A percentile compares a stretch with the other conserved stretches of the same genome.
These are phyloP conservation scores for Glebionis coronaria DNA, from an alignment of 129 eudicot species.

Conservation along the genomic window DNA sequence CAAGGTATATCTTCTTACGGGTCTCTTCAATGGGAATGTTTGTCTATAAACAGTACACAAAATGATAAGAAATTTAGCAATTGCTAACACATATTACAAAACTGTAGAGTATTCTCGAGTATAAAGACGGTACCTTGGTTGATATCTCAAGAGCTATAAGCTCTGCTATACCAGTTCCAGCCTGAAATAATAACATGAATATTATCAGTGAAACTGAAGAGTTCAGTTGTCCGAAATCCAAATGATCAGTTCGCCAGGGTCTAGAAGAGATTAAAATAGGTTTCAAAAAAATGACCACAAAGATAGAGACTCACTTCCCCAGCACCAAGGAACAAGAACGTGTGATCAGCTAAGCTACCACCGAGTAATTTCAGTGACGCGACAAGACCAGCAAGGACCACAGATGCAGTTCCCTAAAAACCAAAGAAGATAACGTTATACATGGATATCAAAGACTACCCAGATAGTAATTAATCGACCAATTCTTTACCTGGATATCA, in stretches of 20 bases:
- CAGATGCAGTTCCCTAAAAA: conserved; percentile 82
- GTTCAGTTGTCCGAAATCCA: conserved; percentile 13
- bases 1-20: conserved; percentile 93
- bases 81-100: conserved; percentile 3
- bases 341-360: conserved; percentile 81
- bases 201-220: not conserved
- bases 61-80: conserved; percentile 13
- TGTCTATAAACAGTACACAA: conserved; percentile 35
- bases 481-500: conserved; percentile 77
- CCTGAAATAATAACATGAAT: conserved; percentile 42
- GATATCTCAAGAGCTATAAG: conserved; percentile 96
- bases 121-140: conserved; percentile 51
- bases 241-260: conserved; percentile 8
- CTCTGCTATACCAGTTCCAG: conserved; percentile 92
- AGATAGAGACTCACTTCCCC: conserved; percentile 61
- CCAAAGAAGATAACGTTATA: conserved; percentile 13
- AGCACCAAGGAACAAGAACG: conserved; percentile 89
- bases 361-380: conserved; percentile 83
- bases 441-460: not conserved
- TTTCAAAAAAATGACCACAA: not conserved
- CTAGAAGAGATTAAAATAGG: not conserved
- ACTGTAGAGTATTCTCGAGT: not conserved
- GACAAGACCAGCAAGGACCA: conserved; percentile 86
- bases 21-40: conserved; percentile 66
- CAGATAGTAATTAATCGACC: not conserved